phyloP scores from a whole-genome alignment of 1,139 yeast genomes.

The Arxiozyma heterogenica region DNA sequence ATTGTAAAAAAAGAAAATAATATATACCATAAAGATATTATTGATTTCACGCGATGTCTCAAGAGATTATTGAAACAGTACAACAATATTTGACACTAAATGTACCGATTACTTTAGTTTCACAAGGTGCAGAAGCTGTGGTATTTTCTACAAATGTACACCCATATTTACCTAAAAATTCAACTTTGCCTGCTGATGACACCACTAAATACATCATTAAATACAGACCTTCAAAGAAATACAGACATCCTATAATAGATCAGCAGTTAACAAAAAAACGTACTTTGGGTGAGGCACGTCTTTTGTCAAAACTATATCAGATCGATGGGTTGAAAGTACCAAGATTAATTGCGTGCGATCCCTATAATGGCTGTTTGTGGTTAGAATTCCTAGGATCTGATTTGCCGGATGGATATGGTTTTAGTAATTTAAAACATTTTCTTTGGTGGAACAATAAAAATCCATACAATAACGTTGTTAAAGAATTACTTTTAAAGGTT shows the following conservation, averaged over 20 bases:
- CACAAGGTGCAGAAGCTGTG: constrained; percentile 96
- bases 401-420: constrained; percentile 38
- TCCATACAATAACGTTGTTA: constrained; percentile 34
- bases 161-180: constrained; percentile 46
- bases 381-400: constrained; percentile 64
- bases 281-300: constrained; percentile 75
- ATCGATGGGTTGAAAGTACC: constrained; percentile 61
- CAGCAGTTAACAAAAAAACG: constrained; percentile 65
- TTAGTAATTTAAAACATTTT: constrained; percentile 61
- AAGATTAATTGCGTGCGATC: constrained; percentile 59
- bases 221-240: constrained; percentile 80
- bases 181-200: not conserved
- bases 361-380: constrained; percentile 75
- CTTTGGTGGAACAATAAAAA: constrained; percentile 52
- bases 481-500: constrained; percentile 39
- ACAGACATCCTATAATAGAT: constrained; percentile 81
- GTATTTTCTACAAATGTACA: constrained; percentile 58
- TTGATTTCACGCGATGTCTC: constrained; percentile 25
- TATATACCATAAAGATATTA: not conserved
- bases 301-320: constrained; percentile 49
- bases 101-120: constrained; percentile 46
- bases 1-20: not conserved
- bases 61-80: constrained; percentile 33
- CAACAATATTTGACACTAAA: constrained; percentile 36
- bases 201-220: constrained; percentile 51